phyloP scores from a whole-genome alignment of 2,329 filamentous ascomycete genomes.

The Penicillium palitans region DNA sequence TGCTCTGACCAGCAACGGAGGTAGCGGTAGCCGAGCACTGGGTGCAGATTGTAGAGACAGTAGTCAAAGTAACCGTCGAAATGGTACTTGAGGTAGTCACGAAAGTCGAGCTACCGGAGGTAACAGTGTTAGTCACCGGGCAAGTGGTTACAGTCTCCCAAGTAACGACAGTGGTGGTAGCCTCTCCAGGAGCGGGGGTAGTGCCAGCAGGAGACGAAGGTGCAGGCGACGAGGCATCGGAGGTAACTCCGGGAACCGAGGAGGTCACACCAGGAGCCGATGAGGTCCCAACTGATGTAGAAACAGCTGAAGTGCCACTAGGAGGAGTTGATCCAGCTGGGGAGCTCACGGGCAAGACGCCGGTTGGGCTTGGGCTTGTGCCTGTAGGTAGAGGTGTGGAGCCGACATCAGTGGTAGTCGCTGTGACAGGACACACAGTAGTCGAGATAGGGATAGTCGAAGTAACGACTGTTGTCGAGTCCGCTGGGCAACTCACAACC shows the following conservation, averaged over 20 bases:
- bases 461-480: slow-evolving; percentile 52
- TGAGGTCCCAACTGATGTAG: neutral
- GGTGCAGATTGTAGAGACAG: slow-evolving; percentile 30
- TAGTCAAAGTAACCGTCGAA: slow-evolving; percentile 48
- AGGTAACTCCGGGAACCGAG: neutral
- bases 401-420: neutral
- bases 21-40: slow-evolving; percentile 17
- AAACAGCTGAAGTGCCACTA: neutral
- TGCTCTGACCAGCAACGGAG: slow-evolving; percentile 10
- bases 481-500: slow-evolving; percentile 53
- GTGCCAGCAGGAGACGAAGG: neutral
- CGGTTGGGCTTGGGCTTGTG: neutral
- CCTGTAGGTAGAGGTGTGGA: neutral
- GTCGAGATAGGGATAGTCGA: slow-evolving; percentile 41
- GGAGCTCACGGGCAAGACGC: slow-evolving; percentile 2
- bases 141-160: slow-evolving; percentile 34
- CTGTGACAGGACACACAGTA: neutral
- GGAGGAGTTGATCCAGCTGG: neutral
- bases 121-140: slow-evolving; percentile 34
- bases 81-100: slow-evolving; percentile 58
- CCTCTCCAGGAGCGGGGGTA: neutral
- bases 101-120: slow-evolving; percentile 45
- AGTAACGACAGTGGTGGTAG: slow-evolving; percentile 29
- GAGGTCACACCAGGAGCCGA: neutral
- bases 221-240: neutral